Evolutionary conservation across 352 stramenopile genomes (phyloP), one percentile per base, ranked within the genome.

Genomic region (Pythium volutum): DNA sequence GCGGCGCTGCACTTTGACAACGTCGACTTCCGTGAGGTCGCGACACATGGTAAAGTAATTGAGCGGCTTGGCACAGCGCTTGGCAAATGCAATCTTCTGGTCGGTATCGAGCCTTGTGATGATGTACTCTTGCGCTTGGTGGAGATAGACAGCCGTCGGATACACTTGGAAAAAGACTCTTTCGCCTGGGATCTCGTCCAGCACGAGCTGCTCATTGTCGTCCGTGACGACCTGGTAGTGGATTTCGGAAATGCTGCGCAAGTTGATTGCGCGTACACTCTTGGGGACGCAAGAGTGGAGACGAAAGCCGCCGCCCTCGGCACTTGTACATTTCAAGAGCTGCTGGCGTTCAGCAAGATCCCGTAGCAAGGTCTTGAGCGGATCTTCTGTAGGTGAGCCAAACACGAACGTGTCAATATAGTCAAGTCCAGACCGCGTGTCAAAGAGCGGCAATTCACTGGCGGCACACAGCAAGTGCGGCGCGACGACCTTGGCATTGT

Each of bases 391-490:
- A 18, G 15, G 42, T 39, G 23, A 23, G 16, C 77, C 80, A 45
- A 89, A 88, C 7, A 93, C 54, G 33, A 77, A 89, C 16, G 67
- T 59, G 49, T 95, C 84, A 15, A 95, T 75, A 53, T 87, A 81
- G 31, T 64, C 46, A 27, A 79, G 79, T 10, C 77, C 75, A 3
- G 77, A 94, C 18, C 67, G 76, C 0, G 54, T 62, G 29, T 83
- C 88, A 43, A 86, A 95, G 4, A 99, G 71, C 4, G 95, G 81
- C 42, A 85, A 90, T 58, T 99, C 97, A 27, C 91, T 76, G 3
- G 90, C 91, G 31, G 97, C 96, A 58, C 94, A 99, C 33, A 98
- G 60, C 29, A 99, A 64, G 64, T 99, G 97, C 31, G 96, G 88
- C 15, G 83, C 71, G 0, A 99, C 67, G 1, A 99, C 69, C 14